These are phyloP conservation scores for Candida pseudoviswanathii DNA, from an alignment of 1,139 yeast genomes.

Conservation along the genomic window DNA sequence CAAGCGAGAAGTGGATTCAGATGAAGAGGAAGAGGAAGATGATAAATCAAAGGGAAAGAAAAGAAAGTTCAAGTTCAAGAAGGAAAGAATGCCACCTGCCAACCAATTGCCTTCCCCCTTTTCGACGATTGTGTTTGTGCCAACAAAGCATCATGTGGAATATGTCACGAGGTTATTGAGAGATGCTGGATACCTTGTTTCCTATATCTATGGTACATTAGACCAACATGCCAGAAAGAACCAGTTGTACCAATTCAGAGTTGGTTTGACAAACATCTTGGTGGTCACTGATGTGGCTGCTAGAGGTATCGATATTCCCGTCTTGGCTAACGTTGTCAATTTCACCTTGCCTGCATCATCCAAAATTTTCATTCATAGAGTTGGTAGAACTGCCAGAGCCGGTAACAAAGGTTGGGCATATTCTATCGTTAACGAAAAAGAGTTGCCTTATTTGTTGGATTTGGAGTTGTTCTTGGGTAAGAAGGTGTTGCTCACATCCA, in stretches of 20 bases:
- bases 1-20: constrained; percentile 46
- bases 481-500: constrained; percentile 68
- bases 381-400: constrained; percentile 99
- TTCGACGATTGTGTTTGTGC: constrained; percentile 92
- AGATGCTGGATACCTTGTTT: constrained; percentile 80
- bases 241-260: constrained; percentile 81
- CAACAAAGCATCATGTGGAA: constrained; percentile 97
- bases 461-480: constrained; percentile 88
- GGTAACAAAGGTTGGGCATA: constrained; percentile 99
- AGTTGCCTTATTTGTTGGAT: constrained; percentile 87
- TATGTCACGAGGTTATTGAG: constrained; percentile 71
- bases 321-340: constrained; percentile 90
- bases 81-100: constrained; percentile 71
- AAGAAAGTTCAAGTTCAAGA: constrained; percentile 44
- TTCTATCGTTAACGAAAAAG: constrained; percentile 81
- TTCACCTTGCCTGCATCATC: constrained; percentile 90
- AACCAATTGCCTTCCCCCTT: constrained; percentile 79
- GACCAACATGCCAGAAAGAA: constrained; percentile 94
- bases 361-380: constrained; percentile 93
- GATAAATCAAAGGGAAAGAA: constrained; percentile 30
- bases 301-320: constrained; percentile 98
- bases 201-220: constrained; percentile 90
- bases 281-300: constrained; percentile 99
- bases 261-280: constrained; percentile 77
- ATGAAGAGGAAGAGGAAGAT: constrained; percentile 47